Base-by-base conservation (phyloP, 176 grass and related monocot genomes). In the Puya raimondii region DNA sequence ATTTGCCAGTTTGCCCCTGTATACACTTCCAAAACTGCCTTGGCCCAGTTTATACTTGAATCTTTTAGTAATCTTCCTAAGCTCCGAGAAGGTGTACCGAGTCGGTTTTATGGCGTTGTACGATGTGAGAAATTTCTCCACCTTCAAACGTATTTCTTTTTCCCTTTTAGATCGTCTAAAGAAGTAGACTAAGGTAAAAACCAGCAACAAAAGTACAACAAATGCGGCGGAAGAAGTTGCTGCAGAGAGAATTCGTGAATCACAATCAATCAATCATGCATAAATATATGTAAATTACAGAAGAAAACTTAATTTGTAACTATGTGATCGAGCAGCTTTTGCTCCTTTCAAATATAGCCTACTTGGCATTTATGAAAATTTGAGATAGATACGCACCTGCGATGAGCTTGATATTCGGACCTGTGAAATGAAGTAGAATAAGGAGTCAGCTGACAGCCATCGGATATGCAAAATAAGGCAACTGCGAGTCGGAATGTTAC, bases 381-480 rank as follows among this genome's bases (percentile, higher is more conserved):
- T 29, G 2, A 29, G 1, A 26, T 26, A 26, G 4, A 4, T 33
- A 33, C 4, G 29, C 29, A 82, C 80, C 66, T 71, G 56, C 53
- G 29, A 82, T 76, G 72, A 82, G 29, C 65, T 70, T 82, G 53
- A 26, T 16, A 33, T 76, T 70, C 17, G 20, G 22, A 48, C 53
- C 80, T 82, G 80, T 10, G 72, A 64, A 52, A 21, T 74, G 72
- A 64, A 47, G 11, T 74, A 70, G 52, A 49, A 79, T 1, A 70
- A 74, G 17, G 29, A 54, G 12, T 26, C n/a, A 15, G 25, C 25
- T 70, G 15, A 49, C 11, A 23, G 47, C 11, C 48, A 65, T 17
- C 10, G 56, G 21, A 59, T 21, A 59, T 21, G 49, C 21, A 53
- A 16, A 50, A 53, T 17, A 63, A 49, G 47, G 17, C 8, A 42